Conservation (phyloP, 1,284 basidiomycete species). For the Rhodofomes roseus region DNA sequence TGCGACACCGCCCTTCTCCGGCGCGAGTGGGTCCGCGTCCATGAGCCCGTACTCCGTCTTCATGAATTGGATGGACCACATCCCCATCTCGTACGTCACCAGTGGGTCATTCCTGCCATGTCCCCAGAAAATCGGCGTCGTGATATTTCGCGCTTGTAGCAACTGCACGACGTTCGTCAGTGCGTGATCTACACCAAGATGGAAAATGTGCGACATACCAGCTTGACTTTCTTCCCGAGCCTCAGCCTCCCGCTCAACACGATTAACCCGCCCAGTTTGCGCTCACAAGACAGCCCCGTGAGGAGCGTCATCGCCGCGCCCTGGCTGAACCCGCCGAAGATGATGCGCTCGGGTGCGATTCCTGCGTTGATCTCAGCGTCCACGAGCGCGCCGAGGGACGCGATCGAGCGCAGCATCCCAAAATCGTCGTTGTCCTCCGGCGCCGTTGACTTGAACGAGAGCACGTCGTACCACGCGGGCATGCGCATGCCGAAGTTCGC, state of each 20-base stretch:
- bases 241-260: constrained; percentile 79
- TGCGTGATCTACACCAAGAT: not conserved
- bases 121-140: constrained; percentile 84
- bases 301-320: constrained; percentile 80
- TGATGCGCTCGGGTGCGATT: constrained; percentile 60
- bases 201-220: constrained; percentile 39
- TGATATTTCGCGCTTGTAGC: constrained; percentile 49
- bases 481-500: constrained; percentile 69
- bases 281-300: constrained; percentile 63
- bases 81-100: constrained; percentile 50
- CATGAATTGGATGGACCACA: constrained; percentile 53
- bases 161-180: constrained; percentile 40
- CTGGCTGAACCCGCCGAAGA: constrained; percentile 88
- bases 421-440: constrained; percentile 59
- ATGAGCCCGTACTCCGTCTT: constrained; percentile 44
- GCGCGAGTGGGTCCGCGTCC: constrained; percentile 21
- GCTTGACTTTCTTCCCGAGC: constrained; percentile 58
- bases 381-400: constrained; percentile 67
- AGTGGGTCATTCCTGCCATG: constrained; percentile 80
- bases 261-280: constrained; percentile 71
- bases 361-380: constrained; percentile 72
- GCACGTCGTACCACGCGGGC: constrained; percentile 77
- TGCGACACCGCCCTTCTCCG: constrained; percentile 23
- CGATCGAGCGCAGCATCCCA: constrained; percentile 66
- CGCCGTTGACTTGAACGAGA: constrained; percentile 57